These are phyloP conservation scores for Dalbergia cultrata DNA, from an alignment of 306 rosid genomes.

Conservation along the genomic window DNA sequence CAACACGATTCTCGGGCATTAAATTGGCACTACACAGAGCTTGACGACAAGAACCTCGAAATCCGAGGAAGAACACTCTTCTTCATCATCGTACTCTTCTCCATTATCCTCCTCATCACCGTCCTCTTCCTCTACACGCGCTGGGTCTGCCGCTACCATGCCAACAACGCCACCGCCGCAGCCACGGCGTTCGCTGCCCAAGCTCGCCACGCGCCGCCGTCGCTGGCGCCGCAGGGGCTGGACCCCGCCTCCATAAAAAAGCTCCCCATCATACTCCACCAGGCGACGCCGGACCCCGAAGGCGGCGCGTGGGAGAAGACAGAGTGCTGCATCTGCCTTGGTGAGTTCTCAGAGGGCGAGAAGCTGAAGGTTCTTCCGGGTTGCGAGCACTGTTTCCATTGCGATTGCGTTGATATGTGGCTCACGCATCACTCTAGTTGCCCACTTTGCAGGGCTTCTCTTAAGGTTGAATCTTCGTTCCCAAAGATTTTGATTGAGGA, in stretches of 20 bases:
- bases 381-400: slow-evolving; percentile 76
- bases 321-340: slow-evolving; percentile 88
- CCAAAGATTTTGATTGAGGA: slow-evolving; percentile 60
- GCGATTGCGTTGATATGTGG: slow-evolving; percentile 89
- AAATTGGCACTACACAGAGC: slow-evolving; percentile 71
- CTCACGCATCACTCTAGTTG: slow-evolving; percentile 73
- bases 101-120: slow-evolving; percentile 59
- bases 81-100: slow-evolving; percentile 67
- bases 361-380: slow-evolving; percentile 80
- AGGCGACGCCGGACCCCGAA: slow-evolving; percentile 29
- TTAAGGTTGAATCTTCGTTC: slow-evolving; percentile 51
- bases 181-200: background rate
- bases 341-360: slow-evolving; percentile 73
- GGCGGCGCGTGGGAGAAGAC: slow-evolving; percentile 48
- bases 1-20: slow-evolving; percentile 49
- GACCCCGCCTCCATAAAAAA: slow-evolving; percentile 52
- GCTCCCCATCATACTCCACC: slow-evolving; percentile 66
- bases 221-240: slow-evolving; percentile 57
- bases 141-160: slow-evolving; percentile 73
- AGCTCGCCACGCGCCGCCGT: slow-evolving; percentile 46
- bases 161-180: slow-evolving; percentile 7
- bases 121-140: slow-evolving; percentile 79
- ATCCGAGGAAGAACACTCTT: slow-evolving; percentile 77
- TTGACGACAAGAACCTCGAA: slow-evolving; percentile 67
- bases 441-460: slow-evolving; percentile 86